A percentile compares a stretch with the other conserved stretches of the same genome.
phyloP scores from a whole-genome alignment of 768 basidiomycete species.

The Tulasnella sp. region DNA sequence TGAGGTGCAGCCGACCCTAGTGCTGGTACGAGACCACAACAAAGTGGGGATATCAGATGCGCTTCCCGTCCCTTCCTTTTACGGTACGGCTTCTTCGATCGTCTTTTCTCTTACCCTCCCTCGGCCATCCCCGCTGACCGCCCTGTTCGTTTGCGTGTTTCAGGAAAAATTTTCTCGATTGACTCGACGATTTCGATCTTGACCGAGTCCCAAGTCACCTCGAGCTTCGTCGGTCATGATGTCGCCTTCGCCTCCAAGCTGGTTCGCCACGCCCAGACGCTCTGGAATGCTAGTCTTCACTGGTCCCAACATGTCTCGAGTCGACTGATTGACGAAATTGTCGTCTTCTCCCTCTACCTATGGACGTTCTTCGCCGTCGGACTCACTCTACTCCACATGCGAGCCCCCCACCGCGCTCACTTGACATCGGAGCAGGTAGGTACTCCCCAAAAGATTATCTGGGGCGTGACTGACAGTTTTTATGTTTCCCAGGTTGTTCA shows the following conservation, averaged over 20 bases:
- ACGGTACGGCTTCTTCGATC: neutral
- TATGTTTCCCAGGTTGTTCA: too few relatives aligned
- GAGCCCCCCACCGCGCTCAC: neutral
- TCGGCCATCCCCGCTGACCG: neutral
- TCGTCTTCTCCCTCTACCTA: neutral
- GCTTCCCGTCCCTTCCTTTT: neutral
- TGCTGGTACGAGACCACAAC: neutral
- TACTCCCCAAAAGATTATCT: too few relatives aligned
- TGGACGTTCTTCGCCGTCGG: neutral
- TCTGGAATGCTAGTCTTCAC: neutral
- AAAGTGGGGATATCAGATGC: neutral
- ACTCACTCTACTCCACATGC: neutral
- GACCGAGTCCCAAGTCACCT: neutral
- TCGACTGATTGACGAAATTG: neutral
- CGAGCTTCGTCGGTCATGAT: neutral
- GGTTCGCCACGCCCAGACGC: neutral
- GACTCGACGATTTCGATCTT: neutral
- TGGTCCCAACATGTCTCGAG: neutral
- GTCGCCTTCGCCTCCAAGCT: neutral
- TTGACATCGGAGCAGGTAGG: neutral
- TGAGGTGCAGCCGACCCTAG: neutral
- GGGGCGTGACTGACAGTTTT: too few relatives aligned
- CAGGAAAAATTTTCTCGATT: neutral
- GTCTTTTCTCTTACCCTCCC: neutral
- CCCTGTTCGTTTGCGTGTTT: neutral